phyloP scores from a whole-genome alignment of 2,329 filamentous ascomycete species.

The Apiospora aurea region DNA sequence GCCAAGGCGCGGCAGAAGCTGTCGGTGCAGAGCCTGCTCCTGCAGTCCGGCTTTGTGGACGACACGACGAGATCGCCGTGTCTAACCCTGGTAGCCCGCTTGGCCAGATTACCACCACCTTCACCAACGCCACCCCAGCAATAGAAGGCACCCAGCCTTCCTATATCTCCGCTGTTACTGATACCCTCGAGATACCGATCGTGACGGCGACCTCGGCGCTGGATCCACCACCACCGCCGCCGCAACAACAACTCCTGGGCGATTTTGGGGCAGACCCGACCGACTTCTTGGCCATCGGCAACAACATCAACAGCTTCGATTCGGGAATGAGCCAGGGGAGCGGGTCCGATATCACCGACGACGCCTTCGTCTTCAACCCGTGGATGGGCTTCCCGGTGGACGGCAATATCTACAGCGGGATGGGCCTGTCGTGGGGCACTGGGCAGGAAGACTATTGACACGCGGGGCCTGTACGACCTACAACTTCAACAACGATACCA shows the following conservation, averaged over 20 bases:
- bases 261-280: not conserved
- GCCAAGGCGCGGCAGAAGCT: conserved; percentile 44
- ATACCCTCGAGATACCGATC: not conserved
- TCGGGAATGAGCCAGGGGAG: not conserved
- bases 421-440: not conserved
- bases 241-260: not conserved
- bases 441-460: not conserved
- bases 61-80: conserved; percentile 43
- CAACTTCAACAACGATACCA: not conserved
- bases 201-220: not conserved
- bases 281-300: not conserved
- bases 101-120: not conserved
- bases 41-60: conserved; percentile 49
- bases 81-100: not conserved
- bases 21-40: conserved; percentile 48
- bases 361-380: conserved; percentile 39
- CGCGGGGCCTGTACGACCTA: not conserved
- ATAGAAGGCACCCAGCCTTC: not conserved
- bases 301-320: not conserved
- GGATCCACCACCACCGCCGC: not conserved
- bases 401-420: not conserved
- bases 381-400: conserved; percentile 38
- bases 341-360: conserved; percentile 25
- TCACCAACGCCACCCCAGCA: not conserved
- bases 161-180: not conserved